Percentiles rank a stretch among this genome's conserved stretches.
These are phyloP conservation scores for Colletotrichum musicola DNA, from an alignment of 2,329 filamentous ascomycete genomes.

Conservation along the genomic window DNA sequence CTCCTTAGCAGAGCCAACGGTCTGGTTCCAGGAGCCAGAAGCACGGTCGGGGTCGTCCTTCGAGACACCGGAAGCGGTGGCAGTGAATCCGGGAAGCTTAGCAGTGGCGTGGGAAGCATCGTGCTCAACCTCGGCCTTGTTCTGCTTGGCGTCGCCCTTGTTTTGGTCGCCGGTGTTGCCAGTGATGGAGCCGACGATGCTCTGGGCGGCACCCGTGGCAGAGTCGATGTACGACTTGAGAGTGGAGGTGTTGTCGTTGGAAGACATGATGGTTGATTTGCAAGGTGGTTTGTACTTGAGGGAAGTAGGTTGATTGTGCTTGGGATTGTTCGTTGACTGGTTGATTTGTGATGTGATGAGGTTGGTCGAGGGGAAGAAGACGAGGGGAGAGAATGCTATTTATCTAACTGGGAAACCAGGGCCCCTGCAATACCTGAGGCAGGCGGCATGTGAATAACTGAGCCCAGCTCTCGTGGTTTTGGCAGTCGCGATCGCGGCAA, in stretches of 20 bases:
- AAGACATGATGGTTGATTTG: constrained; percentile 35
- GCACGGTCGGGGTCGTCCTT: constrained; percentile 80
- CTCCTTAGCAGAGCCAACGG: constrained; percentile 88
- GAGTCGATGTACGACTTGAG: constrained; percentile 82
- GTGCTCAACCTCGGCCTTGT: constrained; percentile 75
- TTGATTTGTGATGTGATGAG: neutral
- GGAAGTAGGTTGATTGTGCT: constrained; percentile 3
- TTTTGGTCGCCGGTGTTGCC: constrained; percentile 77
- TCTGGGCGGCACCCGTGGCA: constrained; percentile 80
- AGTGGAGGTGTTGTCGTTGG: constrained; percentile 70
- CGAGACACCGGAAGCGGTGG: constrained; percentile 76
- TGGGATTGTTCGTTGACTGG: neutral
- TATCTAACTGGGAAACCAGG: constrained; percentile 14
- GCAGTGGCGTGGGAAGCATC: constrained; percentile 80
- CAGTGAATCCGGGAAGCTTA: constrained; percentile 79
- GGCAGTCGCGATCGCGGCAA: constrained; percentile 23
- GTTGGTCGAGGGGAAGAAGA: neutral
- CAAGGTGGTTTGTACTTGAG: neutral
- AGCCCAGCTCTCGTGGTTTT: constrained; percentile 13
- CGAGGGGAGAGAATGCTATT: constrained; percentile 18
- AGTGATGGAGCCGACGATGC: constrained; percentile 77
- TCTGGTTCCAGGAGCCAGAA: constrained; percentile 87
- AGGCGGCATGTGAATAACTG: constrained; percentile 29
- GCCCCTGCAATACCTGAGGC: constrained; percentile 7
- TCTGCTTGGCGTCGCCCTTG: constrained; percentile 74